A percentile compares a stretch with the other conserved stretches of the same genome.
Conservation (phyloP, 139 green algal genomes). For the Klebsormidium nitens region DNA sequence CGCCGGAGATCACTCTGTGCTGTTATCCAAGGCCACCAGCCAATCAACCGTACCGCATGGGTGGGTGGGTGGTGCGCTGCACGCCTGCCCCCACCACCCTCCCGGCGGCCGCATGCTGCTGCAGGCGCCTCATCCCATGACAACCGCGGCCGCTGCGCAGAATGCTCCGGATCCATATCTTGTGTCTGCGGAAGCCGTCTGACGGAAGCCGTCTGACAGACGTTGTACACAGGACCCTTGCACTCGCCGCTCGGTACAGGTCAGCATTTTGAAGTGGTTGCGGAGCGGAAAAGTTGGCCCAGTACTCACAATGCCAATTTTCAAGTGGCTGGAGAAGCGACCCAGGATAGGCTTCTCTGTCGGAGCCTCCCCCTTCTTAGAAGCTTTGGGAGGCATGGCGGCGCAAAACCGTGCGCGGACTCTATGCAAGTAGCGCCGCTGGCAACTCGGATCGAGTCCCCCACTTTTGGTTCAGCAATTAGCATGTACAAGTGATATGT, state of each 20-base stretch:
- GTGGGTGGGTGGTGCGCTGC: neutral
- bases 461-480: too few species aligned
- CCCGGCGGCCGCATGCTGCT: neutral
- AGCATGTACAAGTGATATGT: too few species aligned
- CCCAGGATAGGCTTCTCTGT: constrained; percentile 80
- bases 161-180: too few species aligned
- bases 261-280: neutral
- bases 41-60: neutral
- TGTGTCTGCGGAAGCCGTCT: too few species aligned
- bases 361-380: constrained; percentile 78
- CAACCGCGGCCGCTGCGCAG: neutral
- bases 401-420: too few species aligned
- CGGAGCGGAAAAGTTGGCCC: neutral
- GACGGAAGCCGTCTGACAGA: neutral
- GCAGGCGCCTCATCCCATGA: neutral
- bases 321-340: constrained; percentile 85
- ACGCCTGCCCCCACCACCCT: neutral
- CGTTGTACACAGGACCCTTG: neutral
- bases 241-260: neutral
- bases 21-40: neutral
- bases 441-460: too few species aligned
- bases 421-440: too few species aligned
- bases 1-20: neutral
- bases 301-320: constrained; percentile 51
- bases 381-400: constrained; percentile 56